A percentile compares a stretch with the other conserved stretches of the same genome.
Evolutionary conservation across 441 rosid genomes (phyloP).

Genomic region (Omphalea diandra): DNA sequence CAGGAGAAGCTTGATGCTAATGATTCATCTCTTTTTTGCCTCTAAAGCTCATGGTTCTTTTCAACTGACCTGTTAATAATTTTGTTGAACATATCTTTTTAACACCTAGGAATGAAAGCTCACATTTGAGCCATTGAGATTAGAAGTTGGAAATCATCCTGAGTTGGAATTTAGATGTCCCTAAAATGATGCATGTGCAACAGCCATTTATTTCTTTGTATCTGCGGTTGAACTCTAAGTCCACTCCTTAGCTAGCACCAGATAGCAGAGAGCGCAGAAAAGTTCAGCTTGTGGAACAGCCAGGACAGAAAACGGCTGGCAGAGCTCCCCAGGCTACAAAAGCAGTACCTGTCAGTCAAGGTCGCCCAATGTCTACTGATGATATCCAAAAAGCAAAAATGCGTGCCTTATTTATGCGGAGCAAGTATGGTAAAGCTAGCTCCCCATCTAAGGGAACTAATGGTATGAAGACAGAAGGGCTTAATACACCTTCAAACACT

Average conservation of each 20-base stretch:
- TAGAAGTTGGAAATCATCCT: neutral
- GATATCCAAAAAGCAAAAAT: constrained; percentile 97
- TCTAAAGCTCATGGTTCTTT: neutral
- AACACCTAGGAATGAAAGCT: neutral
- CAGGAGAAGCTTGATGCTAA: neutral
- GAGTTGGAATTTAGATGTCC: neutral
- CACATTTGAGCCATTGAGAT: neutral
- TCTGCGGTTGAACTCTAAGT: constrained; percentile 12
- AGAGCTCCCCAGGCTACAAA: constrained; percentile 64
- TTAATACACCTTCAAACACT: constrained; percentile 39
- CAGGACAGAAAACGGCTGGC: constrained; percentile 78
- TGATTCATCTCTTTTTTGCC: neutral
- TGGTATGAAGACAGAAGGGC: constrained; percentile 44
- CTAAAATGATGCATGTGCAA: constrained; percentile 4
- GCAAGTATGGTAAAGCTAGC: constrained; percentile 63
- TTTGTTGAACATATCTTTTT: neutral
- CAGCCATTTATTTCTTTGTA: constrained; percentile 11
- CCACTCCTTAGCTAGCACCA: constrained; percentile 63
- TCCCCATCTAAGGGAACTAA: constrained; percentile 44
- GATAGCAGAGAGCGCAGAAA: constrained; percentile 91
- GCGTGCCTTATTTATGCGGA: constrained; percentile 84
- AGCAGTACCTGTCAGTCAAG: constrained; percentile 51
- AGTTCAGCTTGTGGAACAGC: constrained; percentile 95
- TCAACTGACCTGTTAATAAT: neutral
- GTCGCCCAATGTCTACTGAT: constrained; percentile 98